phyloP scores from a whole-genome alignment of 495 filamentous ascomycete genomes.

The Lichina pygmaea region DNA sequence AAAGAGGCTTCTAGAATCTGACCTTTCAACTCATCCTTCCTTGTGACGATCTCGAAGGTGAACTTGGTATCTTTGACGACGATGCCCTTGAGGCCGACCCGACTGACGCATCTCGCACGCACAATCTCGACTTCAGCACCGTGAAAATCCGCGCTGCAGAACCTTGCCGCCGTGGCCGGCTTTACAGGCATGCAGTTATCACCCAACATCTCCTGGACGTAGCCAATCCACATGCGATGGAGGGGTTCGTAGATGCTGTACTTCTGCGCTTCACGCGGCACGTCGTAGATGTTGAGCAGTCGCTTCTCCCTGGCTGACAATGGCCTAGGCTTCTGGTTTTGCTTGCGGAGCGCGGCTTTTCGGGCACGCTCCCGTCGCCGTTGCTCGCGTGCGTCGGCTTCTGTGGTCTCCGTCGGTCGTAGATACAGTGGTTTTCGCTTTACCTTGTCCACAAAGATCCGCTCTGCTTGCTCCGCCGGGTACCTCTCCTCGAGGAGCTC shows the following conservation, averaged over 20 bases:
- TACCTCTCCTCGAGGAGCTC: constrained; percentile 48
- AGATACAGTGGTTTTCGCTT: constrained; percentile 61
- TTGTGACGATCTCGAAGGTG: constrained; percentile 59
- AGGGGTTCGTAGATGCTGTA: constrained; percentile 53
- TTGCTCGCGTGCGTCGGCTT: constrained; percentile 29
- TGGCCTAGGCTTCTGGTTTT: constrained; percentile 37
- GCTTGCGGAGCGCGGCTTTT: constrained; percentile 17
- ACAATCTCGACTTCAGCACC: constrained; percentile 69
- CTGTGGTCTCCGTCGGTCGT: constrained; percentile 35
- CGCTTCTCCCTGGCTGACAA: constrained; percentile 64
- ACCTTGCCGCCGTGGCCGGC: constrained; percentile 26
- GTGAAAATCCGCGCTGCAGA: constrained; percentile 70
- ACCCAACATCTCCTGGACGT: constrained; percentile 40
- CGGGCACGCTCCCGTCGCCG: constrained; percentile 24
- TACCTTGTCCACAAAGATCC: constrained; percentile 59
- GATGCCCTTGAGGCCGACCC: constrained; percentile 66
- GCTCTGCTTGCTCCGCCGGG: constrained; percentile 27
- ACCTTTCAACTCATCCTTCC: constrained; percentile 32
- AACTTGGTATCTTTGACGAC: constrained; percentile 72
- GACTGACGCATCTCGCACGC: constrained; percentile 45
- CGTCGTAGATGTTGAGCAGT: constrained; percentile 37
- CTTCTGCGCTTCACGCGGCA: constrained; percentile 39
- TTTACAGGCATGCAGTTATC: constrained; percentile 16
- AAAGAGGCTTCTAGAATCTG: constrained; percentile 7
- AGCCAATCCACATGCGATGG: constrained; percentile 52